Percentiles rank a stretch among this genome's conserved stretches.
Conservation (phyloP, 176 grass and related monocot species). For the Triticum turgidum region DNA sequence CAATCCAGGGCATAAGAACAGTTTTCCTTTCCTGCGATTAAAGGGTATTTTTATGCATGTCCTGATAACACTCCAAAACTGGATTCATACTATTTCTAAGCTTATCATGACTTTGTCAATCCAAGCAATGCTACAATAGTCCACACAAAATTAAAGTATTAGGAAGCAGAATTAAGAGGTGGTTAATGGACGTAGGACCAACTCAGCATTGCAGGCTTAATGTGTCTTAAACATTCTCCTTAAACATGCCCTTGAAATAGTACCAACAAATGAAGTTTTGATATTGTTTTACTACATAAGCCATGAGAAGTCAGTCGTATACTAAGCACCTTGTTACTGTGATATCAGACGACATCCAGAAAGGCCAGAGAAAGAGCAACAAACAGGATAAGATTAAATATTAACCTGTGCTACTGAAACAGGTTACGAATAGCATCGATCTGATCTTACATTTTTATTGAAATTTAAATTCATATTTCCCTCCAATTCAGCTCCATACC, state of each 20-base stretch:
- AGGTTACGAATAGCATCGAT: neutral
- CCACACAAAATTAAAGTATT: neutral
- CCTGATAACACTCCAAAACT: neutral
- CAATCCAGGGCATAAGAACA: conserved; percentile 9
- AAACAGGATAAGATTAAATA: neutral
- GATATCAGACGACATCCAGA: neutral
- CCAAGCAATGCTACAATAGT: neutral
- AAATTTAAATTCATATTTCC: neutral
- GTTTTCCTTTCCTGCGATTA: neutral
- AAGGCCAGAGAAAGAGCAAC: neutral
- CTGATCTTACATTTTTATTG: conserved; percentile 14
- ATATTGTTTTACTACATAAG: no score
- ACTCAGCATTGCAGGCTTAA: neutral
- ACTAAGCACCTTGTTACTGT: neutral
- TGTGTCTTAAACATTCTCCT: neutral
- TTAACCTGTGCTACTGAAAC: neutral
- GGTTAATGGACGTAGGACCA: neutral
- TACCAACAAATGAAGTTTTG: neutral
- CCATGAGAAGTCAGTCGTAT: no score
- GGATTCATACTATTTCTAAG: neutral
- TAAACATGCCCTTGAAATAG: neutral
- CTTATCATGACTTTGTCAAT: neutral
- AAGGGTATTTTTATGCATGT: neutral
- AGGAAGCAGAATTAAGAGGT: neutral
- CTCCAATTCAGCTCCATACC: neutral